Evolutionary conservation across 2,329 filamentous ascomycete species (phyloP), one percentile per base, ranked within the genome.

Genomic region (Didymella pinodella): DNA sequence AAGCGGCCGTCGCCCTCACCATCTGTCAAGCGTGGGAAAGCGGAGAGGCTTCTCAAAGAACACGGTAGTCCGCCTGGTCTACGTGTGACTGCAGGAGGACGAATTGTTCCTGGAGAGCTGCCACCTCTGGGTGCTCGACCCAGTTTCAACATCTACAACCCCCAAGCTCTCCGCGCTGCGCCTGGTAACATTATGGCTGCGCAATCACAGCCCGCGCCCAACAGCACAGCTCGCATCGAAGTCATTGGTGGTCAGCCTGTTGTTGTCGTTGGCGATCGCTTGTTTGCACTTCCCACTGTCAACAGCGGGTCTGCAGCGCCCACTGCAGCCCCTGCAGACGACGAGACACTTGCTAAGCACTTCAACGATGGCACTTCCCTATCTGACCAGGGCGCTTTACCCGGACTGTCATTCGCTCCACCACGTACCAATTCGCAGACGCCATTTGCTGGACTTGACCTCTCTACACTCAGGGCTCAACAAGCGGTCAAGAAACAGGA

Each of bases 21-120:
- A 12, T 83, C 82, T 1, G 69, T 83, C 68, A 83, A 83, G 71
- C 78, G 79, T 41, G 79, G 79, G 52, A 82, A 82, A 62, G 80
- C 78, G 12, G 81, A 83, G 65, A 77, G 75, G 41, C 77, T 84
- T 41, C 78, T 83, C 67, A 82, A 83, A 62, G 78, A 81, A 60
- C 82, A 84, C 73, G 81, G 81, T 53, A 83, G 81, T 36, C 82
- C 82, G 34, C 80, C 79, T 22, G 80, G 81, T 57, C 71, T 83
- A 54, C 79, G 82, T 56, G 82, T 84, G 43, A 84, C 82, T 48
- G 82, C 82, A 61, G 82, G 82, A 38, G 82, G 82, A n/a, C 78
- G 81, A 18, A 79, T 84, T 60, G 81, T 84, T n/a, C 81, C 81
- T 14, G 81, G 77, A 50, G 81, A 78, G 58, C 67, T 77, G 48